A percentile compares a stretch with the other conserved stretches of the same genome.
These are phyloP conservation scores for Backusella psychrophila DNA, from an alignment of 192 early-diverging fungal genomes.

Conservation along the genomic window DNA sequence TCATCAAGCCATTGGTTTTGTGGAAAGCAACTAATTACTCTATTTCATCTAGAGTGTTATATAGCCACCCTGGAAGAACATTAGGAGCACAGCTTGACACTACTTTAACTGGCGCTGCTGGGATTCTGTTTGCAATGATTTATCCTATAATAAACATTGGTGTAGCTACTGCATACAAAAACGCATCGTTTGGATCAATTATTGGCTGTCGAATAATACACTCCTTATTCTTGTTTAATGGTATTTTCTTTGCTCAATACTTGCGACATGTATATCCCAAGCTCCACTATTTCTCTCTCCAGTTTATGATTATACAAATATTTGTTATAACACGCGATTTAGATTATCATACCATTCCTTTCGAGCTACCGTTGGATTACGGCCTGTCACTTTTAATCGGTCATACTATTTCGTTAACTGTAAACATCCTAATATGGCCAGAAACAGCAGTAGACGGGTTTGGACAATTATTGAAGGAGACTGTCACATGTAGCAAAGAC, in stretches of 20 bases:
- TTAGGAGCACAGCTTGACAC: slow-evolving; percentile 51
- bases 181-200: slow-evolving; percentile 18
- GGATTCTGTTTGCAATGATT: slow-evolving; percentile 31
- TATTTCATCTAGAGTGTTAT: slow-evolving; percentile 14
- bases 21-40: background rate
- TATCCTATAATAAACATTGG: slow-evolving; percentile 38
- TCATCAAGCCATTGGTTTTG: background rate
- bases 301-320: slow-evolving; percentile 45
- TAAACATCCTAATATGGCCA: slow-evolving; percentile 44
- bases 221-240: slow-evolving; percentile 42
- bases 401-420: slow-evolving; percentile 35
- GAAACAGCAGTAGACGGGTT: slow-evolving; percentile 53
- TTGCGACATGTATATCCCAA: slow-evolving; percentile 42
- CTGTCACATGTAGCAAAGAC: slow-evolving; percentile 25
- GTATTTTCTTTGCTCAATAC: slow-evolving; percentile 40
- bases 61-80: slow-evolving; percentile 46
- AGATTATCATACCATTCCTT: background rate
- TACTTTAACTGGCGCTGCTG: slow-evolving; percentile 40
- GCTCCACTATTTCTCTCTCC: slow-evolving; percentile 38
- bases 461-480: slow-evolving; percentile 28
- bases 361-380: slow-evolving; percentile 23
- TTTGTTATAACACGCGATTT: slow-evolving; percentile 35
- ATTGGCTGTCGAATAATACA: slow-evolving; percentile 31
- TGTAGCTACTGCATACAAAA: slow-evolving; percentile 32
- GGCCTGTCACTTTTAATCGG: slow-evolving; percentile 43